phyloP scores from a whole-genome alignment of 2,329 filamentous ascomycete species.

The Beauveria pseudobassiana region DNA sequence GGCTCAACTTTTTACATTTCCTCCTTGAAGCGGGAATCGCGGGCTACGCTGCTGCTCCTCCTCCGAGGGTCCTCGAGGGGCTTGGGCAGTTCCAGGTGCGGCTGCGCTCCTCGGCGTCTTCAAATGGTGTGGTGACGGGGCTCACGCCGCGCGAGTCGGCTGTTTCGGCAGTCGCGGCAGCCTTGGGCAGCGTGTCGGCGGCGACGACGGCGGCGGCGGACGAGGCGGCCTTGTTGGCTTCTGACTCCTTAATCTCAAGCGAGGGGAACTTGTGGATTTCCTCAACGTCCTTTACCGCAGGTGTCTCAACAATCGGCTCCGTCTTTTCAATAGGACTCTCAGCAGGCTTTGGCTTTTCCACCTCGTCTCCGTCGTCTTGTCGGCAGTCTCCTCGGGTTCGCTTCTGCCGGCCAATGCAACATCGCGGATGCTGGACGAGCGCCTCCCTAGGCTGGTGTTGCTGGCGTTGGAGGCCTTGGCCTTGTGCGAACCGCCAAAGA shows the following conservation, averaged over 20 bases:
- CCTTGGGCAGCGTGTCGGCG: not conserved
- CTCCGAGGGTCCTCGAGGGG: conserved; percentile 29
- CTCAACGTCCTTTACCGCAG: not conserved
- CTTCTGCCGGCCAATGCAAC: conserved; percentile 37
- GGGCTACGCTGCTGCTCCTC: conserved; percentile 43
- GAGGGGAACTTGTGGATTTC: not conserved
- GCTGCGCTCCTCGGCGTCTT: conserved; percentile 30
- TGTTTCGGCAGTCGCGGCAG: not conserved
- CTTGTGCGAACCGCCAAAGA: conserved; percentile 42
- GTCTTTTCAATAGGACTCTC: too few relatives aligned
- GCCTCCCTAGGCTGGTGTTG: conserved; percentile 34
- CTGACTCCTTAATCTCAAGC: conserved; percentile 24
- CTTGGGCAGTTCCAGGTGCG: conserved; percentile 19
- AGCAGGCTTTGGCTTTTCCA: too few relatives aligned
- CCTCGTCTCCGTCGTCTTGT: conserved; percentile 16
- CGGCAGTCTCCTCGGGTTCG: conserved; percentile 15
- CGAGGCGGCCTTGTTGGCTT: not conserved
- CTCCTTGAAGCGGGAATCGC: conserved; percentile 54
- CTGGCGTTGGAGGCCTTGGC: conserved; percentile 33
- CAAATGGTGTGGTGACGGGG: conserved; percentile 35
- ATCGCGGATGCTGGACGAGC: conserved; percentile 37
- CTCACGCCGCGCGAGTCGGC: conserved; percentile 30
- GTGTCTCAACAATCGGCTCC: not conserved
- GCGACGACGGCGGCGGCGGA: not conserved
- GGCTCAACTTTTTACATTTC: conserved; percentile 30